These are phyloP conservation scores for Yarrowia osloensis DNA, from an alignment of 805 yeast species.

Conservation along the genomic window DNA sequence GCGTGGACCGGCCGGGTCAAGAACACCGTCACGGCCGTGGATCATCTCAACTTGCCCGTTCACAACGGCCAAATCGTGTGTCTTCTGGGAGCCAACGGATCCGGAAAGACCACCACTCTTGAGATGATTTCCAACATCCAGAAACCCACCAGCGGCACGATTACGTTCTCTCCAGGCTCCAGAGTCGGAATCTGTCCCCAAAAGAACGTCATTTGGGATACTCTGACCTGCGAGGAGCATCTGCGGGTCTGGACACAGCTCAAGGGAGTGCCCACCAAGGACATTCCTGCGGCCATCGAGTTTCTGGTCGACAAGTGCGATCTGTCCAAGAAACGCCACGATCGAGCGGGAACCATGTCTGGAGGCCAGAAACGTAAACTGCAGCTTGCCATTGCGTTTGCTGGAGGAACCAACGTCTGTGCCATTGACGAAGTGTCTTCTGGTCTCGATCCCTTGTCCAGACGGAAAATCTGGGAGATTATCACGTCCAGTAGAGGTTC, in stretches of 20 bases:
- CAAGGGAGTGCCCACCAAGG: slow-evolving; percentile 38
- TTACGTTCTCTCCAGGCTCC: slow-evolving; percentile 36
- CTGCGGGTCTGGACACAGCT: slow-evolving; percentile 42
- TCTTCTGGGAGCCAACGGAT: slow-evolving; percentile 45
- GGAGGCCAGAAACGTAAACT: slow-evolving; percentile 46
- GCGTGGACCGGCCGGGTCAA: slow-evolving; percentile 5
- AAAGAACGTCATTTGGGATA: slow-evolving; percentile 44
- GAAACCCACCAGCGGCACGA: slow-evolving; percentile 38
- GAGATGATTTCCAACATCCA: slow-evolving; percentile 45
- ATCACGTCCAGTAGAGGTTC: slow-evolving; percentile 40
- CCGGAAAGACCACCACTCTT: slow-evolving; percentile 46
- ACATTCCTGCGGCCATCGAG: slow-evolving; percentile 33
- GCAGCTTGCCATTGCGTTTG: slow-evolving; percentile 44
- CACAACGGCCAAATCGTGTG: slow-evolving; percentile 42
- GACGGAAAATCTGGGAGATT: slow-evolving; percentile 45
- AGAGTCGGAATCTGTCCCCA: slow-evolving; percentile 45
- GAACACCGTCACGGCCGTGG: slow-evolving; percentile 40
- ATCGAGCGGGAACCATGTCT: slow-evolving; percentile 37
- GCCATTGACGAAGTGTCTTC: slow-evolving; percentile 46
- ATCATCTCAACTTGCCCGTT: slow-evolving; percentile 38
- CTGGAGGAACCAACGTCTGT: slow-evolving; percentile 43
- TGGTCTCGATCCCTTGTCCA: slow-evolving; percentile 44
- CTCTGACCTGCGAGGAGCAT: slow-evolving; percentile 43
- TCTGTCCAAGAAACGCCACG: slow-evolving; percentile 36
- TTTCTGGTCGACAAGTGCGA: slow-evolving; percentile 41